Evolutionary conservation across 192 early-diverging fungal species (phyloP).

Genomic region (Kickxella alabastrina): DNA sequence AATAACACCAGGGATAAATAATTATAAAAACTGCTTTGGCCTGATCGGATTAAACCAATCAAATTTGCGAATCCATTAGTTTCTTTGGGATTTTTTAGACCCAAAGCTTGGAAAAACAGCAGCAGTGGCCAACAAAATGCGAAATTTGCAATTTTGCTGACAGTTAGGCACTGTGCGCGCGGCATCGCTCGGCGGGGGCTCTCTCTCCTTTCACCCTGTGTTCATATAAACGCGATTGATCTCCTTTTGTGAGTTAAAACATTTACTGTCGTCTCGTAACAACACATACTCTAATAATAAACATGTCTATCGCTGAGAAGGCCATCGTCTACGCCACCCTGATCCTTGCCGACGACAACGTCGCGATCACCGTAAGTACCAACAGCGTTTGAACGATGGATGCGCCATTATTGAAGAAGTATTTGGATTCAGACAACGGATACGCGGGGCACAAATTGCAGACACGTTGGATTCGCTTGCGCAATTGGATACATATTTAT

Average conservation of each 20-base stretch:
- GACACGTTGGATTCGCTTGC: too few species aligned
- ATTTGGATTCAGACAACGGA: too few species aligned
- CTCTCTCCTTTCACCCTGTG: not conserved
- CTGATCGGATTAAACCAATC: too few species aligned
- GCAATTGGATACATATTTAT: too few species aligned
- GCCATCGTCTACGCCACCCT: conserved; percentile 92
- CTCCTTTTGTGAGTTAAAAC: not conserved
- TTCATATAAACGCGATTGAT: not conserved
- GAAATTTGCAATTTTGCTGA: not conserved
- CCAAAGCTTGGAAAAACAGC: not conserved
- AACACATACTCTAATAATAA: not conserved
- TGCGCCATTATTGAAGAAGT: not conserved
- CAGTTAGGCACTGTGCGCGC: not conserved
- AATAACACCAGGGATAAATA: too few species aligned
- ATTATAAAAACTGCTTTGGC: too few species aligned
- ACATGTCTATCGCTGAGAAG: conserved; percentile 14
- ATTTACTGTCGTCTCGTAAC: not conserved
- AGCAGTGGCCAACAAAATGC: too few species aligned
- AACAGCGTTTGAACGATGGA: too few species aligned
- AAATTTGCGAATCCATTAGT: not conserved
- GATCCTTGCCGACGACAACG: conserved; percentile 96
- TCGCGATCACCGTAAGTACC: conserved; percentile 90
- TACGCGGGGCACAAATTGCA: too few species aligned
- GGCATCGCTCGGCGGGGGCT: not conserved
- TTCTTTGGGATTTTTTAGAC: not conserved